A percentile compares a stretch with the other conserved stretches of the same genome.
Evolutionary conservation across 2,329 filamentous ascomycete species (phyloP).

Genomic region (Pseudogymnoascus sp.): DNA sequence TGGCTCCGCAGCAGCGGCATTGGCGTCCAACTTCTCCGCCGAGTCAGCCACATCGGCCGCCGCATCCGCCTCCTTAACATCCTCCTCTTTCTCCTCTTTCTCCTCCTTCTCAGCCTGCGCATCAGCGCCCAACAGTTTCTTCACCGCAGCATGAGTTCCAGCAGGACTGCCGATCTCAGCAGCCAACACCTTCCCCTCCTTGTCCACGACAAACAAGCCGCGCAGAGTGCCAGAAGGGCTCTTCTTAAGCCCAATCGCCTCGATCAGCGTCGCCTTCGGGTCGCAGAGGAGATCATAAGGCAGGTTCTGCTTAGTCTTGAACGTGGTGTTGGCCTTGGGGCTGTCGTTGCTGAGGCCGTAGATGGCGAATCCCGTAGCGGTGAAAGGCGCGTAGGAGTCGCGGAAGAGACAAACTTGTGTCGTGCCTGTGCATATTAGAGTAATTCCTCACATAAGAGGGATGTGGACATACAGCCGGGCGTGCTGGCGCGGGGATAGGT

Average conservation of each 20-base stretch:
- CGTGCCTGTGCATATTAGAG: slow-evolving; percentile 55
- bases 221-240: slow-evolving; percentile 69
- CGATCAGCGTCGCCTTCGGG: slow-evolving; percentile 64
- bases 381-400: slow-evolving; percentile 71
- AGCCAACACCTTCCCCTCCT: slow-evolving; percentile 71
- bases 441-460: not conserved
- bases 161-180: slow-evolving; percentile 69
- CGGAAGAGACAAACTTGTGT: slow-evolving; percentile 91
- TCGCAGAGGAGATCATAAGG: slow-evolving; percentile 88
- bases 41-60: slow-evolving; percentile 36
- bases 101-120: slow-evolving; percentile 18
- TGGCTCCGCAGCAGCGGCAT: slow-evolving; percentile 5
- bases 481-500: slow-evolving; percentile 95
- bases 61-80: not conserved
- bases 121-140: slow-evolving; percentile 55
- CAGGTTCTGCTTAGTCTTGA: slow-evolving; percentile 85
- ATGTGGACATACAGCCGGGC: slow-evolving; percentile 69
- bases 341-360: slow-evolving; percentile 86
- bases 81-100: slow-evolving; percentile 19
- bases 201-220: slow-evolving; percentile 82
- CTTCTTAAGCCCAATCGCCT: slow-evolving; percentile 86
- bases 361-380: slow-evolving; percentile 71
- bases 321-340: slow-evolving; percentile 85
- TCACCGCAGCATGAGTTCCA: slow-evolving; percentile 69
- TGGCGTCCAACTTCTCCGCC: slow-evolving; percentile 30